Conservation (phyloP, 176 grass and related monocot species). For the Poa annua region DNA sequence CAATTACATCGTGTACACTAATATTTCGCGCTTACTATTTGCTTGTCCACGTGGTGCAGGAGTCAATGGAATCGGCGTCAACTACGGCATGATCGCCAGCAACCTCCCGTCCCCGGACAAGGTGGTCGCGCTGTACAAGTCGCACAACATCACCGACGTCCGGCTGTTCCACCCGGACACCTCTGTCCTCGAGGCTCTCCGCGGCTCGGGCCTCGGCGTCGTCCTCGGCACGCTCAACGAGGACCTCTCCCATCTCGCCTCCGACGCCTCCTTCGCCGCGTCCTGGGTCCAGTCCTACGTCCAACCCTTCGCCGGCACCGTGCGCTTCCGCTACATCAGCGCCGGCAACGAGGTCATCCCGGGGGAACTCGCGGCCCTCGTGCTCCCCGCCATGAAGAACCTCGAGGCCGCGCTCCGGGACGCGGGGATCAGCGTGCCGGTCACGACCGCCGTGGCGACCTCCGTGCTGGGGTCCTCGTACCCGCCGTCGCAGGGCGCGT, state of each 20-base stretch:
- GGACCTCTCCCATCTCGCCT: constrained; percentile 62
- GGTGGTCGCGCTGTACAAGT: constrained; percentile 67
- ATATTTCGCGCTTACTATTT: not conserved
- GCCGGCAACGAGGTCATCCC: constrained; percentile 89
- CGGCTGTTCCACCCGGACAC: constrained; percentile 79
- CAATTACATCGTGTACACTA: no score
- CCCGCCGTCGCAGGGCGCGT: constrained; percentile 67
- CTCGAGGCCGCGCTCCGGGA: constrained; percentile 58
- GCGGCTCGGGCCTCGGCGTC: constrained; percentile 62
- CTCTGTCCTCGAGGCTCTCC: constrained; percentile 60
- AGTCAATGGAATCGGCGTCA: constrained; percentile 71
- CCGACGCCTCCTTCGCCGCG: constrained; percentile 57
- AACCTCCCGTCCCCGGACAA: constrained; percentile 81
- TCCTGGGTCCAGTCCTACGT: constrained; percentile 79
- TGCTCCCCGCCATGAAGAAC: constrained; percentile 78
- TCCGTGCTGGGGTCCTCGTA: constrained; percentile 59
- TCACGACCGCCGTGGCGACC: constrained; percentile 72
- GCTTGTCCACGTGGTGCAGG: constrained; percentile 36
- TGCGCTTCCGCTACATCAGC: constrained; percentile 74
- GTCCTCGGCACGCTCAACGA: constrained; percentile 85
- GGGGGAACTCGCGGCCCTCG: constrained; percentile 46
- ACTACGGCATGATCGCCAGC: constrained; percentile 76
- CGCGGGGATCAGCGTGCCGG: constrained; percentile 53
- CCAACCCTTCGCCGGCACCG: constrained; percentile 63
- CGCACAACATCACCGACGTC: constrained; percentile 58